Evolutionary conservation across 2,329 filamentous ascomycete species (phyloP).

Genomic region (Sphaceloma murrayae): DNA sequence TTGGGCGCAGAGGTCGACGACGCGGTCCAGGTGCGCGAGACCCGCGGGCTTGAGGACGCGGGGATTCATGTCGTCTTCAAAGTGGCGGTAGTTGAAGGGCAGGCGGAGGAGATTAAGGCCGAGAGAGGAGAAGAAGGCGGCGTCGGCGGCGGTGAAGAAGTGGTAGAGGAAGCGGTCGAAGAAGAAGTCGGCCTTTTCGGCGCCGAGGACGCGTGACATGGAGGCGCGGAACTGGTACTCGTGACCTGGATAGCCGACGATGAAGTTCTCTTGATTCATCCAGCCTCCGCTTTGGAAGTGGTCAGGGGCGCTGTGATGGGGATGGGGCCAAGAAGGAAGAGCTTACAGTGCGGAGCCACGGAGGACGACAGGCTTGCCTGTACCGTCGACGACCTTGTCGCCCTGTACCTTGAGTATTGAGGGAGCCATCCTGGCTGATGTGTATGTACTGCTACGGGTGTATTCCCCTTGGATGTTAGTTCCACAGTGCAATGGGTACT

Average conservation of each 20-base stretch:
- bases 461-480: too few relatives aligned
- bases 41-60: conserved; percentile 39
- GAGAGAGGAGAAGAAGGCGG: conserved; percentile 47
- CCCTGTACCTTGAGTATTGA: conserved; percentile 36
- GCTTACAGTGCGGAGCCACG: conserved; percentile 35
- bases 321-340: not conserved
- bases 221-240: conserved; percentile 48
- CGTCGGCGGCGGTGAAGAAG: conserved; percentile 51
- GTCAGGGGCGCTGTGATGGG: not conserved
- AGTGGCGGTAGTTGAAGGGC: conserved; percentile 53
- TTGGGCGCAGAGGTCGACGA: conserved; percentile 41
- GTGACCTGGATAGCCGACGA: conserved; percentile 52
- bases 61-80: conserved; percentile 43
- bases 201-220: conserved; percentile 45
- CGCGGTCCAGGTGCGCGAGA: conserved; percentile 42
- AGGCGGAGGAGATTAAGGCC: conserved; percentile 51
- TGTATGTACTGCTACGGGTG: not conserved
- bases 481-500: too few relatives aligned
- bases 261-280: conserved; percentile 51
- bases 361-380: conserved; percentile 40
- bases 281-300: conserved; percentile 31
- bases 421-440: conserved; percentile 23
- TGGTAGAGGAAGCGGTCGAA: conserved; percentile 49
- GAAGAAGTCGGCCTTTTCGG: conserved; percentile 50
- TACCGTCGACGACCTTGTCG: conserved; percentile 37